phyloP scores from a whole-genome alignment of 495 filamentous ascomycete species.

The Pseudomonodictys pantanalensis region DNA sequence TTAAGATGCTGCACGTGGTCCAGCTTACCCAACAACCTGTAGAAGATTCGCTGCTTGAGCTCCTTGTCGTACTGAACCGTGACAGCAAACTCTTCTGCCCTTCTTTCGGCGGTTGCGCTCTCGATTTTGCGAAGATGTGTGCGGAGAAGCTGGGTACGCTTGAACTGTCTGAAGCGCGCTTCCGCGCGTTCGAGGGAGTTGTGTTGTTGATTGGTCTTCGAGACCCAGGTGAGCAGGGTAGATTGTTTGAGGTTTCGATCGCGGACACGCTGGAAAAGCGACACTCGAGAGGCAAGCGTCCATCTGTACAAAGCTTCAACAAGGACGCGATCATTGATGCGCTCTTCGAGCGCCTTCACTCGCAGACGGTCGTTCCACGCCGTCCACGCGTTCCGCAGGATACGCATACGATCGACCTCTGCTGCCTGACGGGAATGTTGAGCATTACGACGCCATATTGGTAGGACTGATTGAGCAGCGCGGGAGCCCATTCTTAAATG shows the following conservation, averaged over 20 bases:
- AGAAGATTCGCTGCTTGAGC: conserved; percentile 49
- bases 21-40: conserved; percentile 48
- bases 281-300: conserved; percentile 56
- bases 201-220: conserved; percentile 29
- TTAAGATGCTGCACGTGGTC: conserved; percentile 51
- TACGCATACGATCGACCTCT: conserved; percentile 51
- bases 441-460: conserved; percentile 52
- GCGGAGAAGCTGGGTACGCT: conserved; percentile 8
- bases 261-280: conserved; percentile 53
- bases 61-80: conserved; percentile 54
- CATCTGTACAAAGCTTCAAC: conserved; percentile 62
- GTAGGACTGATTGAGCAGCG: conserved; percentile 50
- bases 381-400: conserved; percentile 59
- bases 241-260: conserved; percentile 51
- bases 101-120: conserved; percentile 3
- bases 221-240: conserved; percentile 29
- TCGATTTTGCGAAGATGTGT: conserved; percentile 14
- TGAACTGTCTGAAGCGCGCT: conserved; percentile 13
- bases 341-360: conserved; percentile 50
- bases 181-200: conserved; percentile 26
- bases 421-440: conserved; percentile 54
- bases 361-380: conserved; percentile 66
- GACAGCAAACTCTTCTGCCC: conserved; percentile 40
- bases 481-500: conserved; percentile 50
- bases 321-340: conserved; percentile 58